These are phyloP conservation scores for Phytophthora crassamura DNA, from an alignment of 352 stramenopile genomes.

Conservation along the genomic window DNA sequence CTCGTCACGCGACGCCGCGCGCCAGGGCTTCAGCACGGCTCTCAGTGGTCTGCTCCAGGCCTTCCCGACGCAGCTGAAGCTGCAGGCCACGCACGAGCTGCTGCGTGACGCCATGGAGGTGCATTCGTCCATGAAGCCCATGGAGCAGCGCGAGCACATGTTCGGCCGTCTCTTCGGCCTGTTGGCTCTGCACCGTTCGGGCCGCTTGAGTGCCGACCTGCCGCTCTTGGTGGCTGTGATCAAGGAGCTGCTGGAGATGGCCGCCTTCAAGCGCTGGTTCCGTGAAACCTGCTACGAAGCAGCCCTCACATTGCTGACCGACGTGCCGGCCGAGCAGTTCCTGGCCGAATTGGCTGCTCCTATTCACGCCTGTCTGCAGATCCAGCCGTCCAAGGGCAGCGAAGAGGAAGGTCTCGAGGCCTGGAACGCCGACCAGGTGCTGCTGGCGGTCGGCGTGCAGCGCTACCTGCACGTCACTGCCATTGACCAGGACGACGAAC, in stretches of 20 bases:
- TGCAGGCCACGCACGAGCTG: constrained; percentile 64
- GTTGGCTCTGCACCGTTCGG: constrained; percentile 82
- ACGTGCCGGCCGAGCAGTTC: constrained; percentile 61
- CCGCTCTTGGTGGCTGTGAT: constrained; percentile 53
- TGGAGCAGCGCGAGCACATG: constrained; percentile 93
- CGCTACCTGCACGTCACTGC: constrained; percentile 64
- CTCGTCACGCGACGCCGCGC: constrained; percentile 87
- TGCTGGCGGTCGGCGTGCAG: constrained; percentile 74
- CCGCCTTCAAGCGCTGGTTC: constrained; percentile 89
- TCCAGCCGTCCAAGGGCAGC: constrained; percentile 39
- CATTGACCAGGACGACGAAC: constrained; percentile 41
- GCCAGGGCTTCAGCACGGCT: constrained; percentile 91
- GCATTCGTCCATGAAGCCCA: constrained; percentile 87
- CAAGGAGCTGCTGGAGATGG: constrained; percentile 86
- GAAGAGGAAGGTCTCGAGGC: constrained; percentile 46
- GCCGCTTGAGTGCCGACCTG: constrained; percentile 56
- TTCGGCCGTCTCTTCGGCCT: constrained; percentile 91
- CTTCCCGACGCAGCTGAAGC: constrained; percentile 49
- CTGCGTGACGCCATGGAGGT: constrained; percentile 83
- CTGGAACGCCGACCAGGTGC: constrained; percentile 84
- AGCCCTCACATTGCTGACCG: constrained; percentile 61
- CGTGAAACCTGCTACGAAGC: constrained; percentile 81
- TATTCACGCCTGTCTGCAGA: constrained; percentile 35
- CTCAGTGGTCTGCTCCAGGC: constrained; percentile 69
- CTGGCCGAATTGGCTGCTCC: constrained; percentile 33